Evolutionary conservation across 306 rosid species (phyloP).

Genomic region (Herpetospermum pedunculosum): DNA sequence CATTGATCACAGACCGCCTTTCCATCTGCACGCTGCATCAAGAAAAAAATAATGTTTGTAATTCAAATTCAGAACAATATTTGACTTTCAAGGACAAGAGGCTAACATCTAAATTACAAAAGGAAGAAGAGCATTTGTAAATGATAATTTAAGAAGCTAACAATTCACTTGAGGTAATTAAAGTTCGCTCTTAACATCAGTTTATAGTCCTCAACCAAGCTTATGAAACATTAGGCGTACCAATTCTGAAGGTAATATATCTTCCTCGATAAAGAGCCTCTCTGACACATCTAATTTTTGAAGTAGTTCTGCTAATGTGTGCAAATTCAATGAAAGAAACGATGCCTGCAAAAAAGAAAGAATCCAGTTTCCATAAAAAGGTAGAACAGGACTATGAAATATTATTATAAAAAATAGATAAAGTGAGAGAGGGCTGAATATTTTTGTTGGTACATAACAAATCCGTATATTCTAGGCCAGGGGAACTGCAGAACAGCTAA

Average conservation of each 20-base stretch:
- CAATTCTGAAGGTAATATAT: conserved; percentile 54
- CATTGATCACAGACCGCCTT: conserved; percentile 14
- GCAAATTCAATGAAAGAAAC: conserved; percentile 69
- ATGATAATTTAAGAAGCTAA: neutral
- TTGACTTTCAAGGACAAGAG: neutral
- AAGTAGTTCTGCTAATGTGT: conserved; percentile 55
- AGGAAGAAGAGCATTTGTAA: neutral
- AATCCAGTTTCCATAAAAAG: neutral
- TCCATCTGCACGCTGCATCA: conserved; percentile 27
- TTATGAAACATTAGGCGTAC: conserved; percentile 34
- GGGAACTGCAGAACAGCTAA: neutral
- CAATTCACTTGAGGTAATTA: neutral
- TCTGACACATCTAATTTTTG: conserved; percentile 47
- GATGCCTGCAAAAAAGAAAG: conserved; percentile 40
- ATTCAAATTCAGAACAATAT: neutral
- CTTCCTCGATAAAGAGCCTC: conserved; percentile 72
- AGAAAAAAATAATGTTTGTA: neutral
- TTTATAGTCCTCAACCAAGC: neutral
- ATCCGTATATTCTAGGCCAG: neutral
- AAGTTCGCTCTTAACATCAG: neutral
- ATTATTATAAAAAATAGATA: neutral
- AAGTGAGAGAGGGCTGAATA: neutral
- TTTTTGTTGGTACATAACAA: neutral
- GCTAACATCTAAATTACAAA: neutral
- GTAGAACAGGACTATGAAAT: conserved; percentile 4